Evolutionary conservation across 2,329 filamentous ascomycete species (phyloP).

Genomic region (Curvularia sp.): DNA sequence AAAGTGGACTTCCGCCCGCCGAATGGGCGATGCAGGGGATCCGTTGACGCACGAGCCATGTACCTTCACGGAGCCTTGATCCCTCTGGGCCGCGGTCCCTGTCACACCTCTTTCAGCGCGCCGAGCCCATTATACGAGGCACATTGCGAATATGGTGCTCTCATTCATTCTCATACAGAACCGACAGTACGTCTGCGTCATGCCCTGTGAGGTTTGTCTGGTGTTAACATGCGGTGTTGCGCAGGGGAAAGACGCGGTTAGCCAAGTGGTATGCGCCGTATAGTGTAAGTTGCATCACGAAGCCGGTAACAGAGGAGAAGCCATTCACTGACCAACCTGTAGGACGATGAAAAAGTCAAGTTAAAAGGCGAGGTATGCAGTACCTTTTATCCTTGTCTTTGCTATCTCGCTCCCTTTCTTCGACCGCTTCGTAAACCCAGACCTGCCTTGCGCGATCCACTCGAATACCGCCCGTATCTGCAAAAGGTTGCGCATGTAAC

Average conservation of each 20-base stretch:
- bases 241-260: conserved; percentile 93
- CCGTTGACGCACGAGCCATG: conserved; percentile 12
- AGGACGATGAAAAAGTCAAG: conserved; percentile 98
- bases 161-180: conserved; percentile 93
- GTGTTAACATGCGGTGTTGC: background rate
- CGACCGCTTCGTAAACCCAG: background rate
- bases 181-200: conserved; percentile 69
- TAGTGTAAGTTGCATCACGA: conserved; percentile 62
- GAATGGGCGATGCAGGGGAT: conserved; percentile 15
- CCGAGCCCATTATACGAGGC: conserved; percentile 16
- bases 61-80: conserved; percentile 5
- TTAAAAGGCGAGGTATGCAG: conserved; percentile 87
- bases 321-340: conserved; percentile 23
- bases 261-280: conserved; percentile 99
- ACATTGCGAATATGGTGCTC: conserved; percentile 63
- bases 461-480: background rate
- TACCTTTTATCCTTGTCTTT: conserved; percentile 2
- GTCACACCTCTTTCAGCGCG: conserved; percentile 13
- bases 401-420: conserved; percentile 1
- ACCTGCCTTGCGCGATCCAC: background rate
- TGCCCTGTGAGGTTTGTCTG: background rate
- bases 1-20: conserved; percentile 20
- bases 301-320: background rate
- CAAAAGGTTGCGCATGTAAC: background rate
- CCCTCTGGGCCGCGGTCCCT: conserved; percentile 6